Evolutionary conservation across 192 early-diverging fungal species (phyloP).

Genomic region (Thamnidium elegans): DNA sequence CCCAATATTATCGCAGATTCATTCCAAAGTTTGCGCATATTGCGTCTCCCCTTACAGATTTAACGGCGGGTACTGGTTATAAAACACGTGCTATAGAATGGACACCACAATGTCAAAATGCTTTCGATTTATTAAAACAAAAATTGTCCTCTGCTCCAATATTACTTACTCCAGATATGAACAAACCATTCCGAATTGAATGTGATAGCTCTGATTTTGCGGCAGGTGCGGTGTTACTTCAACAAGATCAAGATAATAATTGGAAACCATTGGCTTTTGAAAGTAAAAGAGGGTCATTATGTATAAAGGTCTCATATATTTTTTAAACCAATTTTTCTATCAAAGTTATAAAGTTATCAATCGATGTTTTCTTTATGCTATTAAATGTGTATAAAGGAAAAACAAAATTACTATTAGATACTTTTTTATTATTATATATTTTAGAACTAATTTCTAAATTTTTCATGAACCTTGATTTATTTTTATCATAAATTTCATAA

Average conservation of each 20-base stretch:
- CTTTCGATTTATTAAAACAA: slow-evolving; percentile 4
- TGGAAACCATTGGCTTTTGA: slow-evolving; percentile 36
- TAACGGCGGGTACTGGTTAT: background rate
- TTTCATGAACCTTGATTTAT: too few species aligned
- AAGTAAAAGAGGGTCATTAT: too few species aligned
- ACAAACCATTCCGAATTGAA: slow-evolving; percentile 6
- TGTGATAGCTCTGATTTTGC: slow-evolving; percentile 11
- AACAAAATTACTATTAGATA: too few species aligned
- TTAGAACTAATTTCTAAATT: too few species aligned
- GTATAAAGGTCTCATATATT: too few species aligned
- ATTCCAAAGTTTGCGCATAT: slow-evolving; percentile 19
- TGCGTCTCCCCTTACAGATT: slow-evolving; percentile 14
- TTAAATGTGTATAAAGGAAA: too few species aligned
- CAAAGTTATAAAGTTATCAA: too few species aligned
- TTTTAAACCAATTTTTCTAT: too few species aligned
- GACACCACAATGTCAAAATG: slow-evolving; percentile 1
- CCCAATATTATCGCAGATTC: slow-evolving; percentile 28
- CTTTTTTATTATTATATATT: too few species aligned
- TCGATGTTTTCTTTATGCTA: too few species aligned
- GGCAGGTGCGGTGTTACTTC: background rate
- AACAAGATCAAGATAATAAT: slow-evolving; percentile 4
- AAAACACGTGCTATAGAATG: slow-evolving; percentile 7
- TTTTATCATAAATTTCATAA: too few species aligned
- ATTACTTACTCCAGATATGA: slow-evolving; percentile 3
- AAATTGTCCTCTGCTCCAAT: background rate